These are phyloP conservation scores for Ehretia macrophylla DNA, from an alignment of 257 asterid genomes.

Conservation along the genomic window DNA sequence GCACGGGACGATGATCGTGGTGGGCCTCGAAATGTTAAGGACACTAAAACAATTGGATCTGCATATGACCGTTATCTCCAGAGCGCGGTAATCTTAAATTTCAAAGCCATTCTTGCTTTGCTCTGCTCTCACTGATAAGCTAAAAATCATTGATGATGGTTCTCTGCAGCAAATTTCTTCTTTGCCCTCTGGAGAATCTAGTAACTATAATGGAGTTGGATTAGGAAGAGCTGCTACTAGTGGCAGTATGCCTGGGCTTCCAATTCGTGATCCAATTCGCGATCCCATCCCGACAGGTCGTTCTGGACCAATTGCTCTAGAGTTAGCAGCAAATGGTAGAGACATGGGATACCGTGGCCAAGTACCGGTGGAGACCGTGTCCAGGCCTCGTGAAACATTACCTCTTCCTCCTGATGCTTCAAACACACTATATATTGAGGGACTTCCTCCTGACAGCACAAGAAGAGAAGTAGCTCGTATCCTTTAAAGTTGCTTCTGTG, in stretches of 20 bases:
- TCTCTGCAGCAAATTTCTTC: constrained; percentile 35
- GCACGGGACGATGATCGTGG: constrained; percentile 31
- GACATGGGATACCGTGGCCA: constrained; percentile 29
- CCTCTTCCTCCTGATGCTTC: constrained; percentile 63
- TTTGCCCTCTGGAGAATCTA: constrained; percentile 34
- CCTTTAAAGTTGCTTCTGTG: constrained; percentile 21
- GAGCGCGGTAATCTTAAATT: constrained; percentile 36
- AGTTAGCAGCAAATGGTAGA: constrained; percentile 33
- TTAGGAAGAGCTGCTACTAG: constrained; percentile 23
- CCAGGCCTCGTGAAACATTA: constrained; percentile 34
- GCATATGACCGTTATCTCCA: constrained; percentile 55
- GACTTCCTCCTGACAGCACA: constrained; percentile 52
- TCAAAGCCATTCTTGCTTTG: constrained; percentile 6
- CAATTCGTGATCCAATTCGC: no score
- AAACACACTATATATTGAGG: constrained; percentile 48
- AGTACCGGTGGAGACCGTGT: constrained; percentile 27
- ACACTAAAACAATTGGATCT: constrained; percentile 39
- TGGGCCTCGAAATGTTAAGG: constrained; percentile 27
- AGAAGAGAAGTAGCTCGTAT: constrained; percentile 60
- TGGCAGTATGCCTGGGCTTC: constrained; percentile 29
- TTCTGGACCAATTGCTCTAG: constrained; percentile 24
- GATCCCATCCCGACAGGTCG: constrained; percentile 27
- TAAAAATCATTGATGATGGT: constrained; percentile 2
- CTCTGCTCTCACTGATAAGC: constrained; percentile 11
- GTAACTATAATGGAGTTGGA: constrained; percentile 27